Evolutionary conservation across 768 basidiomycete species (phyloP), one percentile per base, ranked within the genome.

Genomic region (Naematelia encephala): DNA sequence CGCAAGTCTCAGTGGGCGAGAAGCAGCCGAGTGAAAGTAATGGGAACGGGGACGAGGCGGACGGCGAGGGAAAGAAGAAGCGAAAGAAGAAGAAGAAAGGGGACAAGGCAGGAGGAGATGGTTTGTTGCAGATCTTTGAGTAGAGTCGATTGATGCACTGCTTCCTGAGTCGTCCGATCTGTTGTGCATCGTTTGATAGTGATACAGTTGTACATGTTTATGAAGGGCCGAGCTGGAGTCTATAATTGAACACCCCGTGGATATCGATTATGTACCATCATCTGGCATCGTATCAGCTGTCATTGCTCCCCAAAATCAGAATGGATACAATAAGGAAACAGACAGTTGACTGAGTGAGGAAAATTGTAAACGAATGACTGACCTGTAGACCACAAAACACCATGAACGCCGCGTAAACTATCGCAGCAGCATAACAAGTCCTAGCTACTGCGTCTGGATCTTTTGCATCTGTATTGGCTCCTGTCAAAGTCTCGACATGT

Each of bases 311-410:
- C 16, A 16, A 8, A 39, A 39, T n/a, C n/a, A 43, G 19, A 11
- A 11, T 43, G 11, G 46, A 26, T 47, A 19, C 8, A 39, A 26
- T 29, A 34, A 25, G 47, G 21, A 50, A 44, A 28, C 1, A 21
- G 48, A 27, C 19, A 45, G 22, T 14, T 57, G 34, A 42, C 14
- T 27, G 34, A 4, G 21, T 21, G 19, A 8, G 25, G 46, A 10
- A 26, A 8, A 21, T 11, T 21, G 16, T 8, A 39, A 16, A 39
- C 34, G 34, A 21, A 3, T 5, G 5, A 71, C 76, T 59, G 61
- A 79, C 79, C 66, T 80, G 79, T 54, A 74, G 68, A 19, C 77
- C 77, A 56, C 78, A 79, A 51, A 79, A 77, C 2, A 59, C 74
- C 26, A 78, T 63, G 51, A 78, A 78, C 3, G 61, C 74, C 23